These are phyloP conservation scores for Athelia sp. DNA, from an alignment of 1,284 basidiomycete species.

Conservation along the genomic window DNA sequence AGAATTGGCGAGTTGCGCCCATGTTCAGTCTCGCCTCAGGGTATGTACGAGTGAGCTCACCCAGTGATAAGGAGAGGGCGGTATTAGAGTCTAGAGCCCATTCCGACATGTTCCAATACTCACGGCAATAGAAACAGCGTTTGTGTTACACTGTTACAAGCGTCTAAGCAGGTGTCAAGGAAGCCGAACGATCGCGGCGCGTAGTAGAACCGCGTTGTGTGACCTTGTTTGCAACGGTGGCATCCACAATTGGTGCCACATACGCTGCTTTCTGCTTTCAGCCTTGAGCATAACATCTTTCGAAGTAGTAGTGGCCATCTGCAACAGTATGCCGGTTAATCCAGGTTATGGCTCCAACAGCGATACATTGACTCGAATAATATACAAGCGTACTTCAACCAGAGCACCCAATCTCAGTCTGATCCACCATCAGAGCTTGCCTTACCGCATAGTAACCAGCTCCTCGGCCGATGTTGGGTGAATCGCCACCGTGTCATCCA, in stretches of 20 bases:
- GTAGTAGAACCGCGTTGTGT: constrained; percentile 27
- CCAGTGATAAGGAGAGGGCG: constrained; percentile 66
- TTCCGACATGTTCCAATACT: constrained; percentile 37
- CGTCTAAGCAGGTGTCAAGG: neutral
- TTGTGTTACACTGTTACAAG: no score
- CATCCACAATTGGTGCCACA: no score
- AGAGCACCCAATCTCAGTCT: no score
- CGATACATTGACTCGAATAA: no score
- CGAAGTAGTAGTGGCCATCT: no score
- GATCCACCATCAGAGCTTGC: no score
- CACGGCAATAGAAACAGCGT: neutral
- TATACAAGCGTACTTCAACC: no score
- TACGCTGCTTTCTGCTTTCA: no score
- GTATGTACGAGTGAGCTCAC: constrained; percentile 34
- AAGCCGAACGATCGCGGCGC: neutral
- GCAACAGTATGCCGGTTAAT: no score
- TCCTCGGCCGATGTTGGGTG: constrained; percentile 79
- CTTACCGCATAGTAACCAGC: neutral
- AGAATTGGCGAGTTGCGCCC: constrained; percentile 7
- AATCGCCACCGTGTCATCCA: constrained; percentile 90
- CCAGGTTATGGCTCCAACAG: no score
- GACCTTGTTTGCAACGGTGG: constrained; percentile 13
- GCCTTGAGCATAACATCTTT: no score
- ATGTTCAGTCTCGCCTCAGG: constrained; percentile 1
- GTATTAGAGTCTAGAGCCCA: constrained; percentile 82